These are phyloP conservation scores for Fusarium bactridioides DNA, from an alignment of 2,329 filamentous ascomycete genomes.

Conservation along the genomic window DNA sequence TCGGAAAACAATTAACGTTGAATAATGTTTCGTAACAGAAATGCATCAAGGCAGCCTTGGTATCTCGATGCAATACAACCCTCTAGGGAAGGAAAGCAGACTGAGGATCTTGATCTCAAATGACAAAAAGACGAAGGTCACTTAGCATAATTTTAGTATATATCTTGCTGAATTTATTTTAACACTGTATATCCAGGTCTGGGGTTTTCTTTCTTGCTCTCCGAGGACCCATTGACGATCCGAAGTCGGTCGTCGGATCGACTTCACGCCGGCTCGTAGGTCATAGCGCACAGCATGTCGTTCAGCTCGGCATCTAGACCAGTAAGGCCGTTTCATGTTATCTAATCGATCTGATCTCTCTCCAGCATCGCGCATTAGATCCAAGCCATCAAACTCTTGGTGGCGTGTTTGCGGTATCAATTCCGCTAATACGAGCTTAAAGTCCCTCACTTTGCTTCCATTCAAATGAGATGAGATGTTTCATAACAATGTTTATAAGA, in stretches of 20 bases:
- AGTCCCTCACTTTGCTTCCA: background rate
- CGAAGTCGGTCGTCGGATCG: background rate
- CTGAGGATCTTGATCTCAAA: background rate
- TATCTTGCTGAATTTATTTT: background rate
- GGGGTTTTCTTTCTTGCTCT: background rate
- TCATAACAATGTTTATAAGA: no score
- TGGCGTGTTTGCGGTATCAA: background rate
- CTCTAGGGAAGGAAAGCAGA: background rate
- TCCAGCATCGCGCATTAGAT: background rate
- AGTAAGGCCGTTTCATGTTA: slow-evolving; percentile 6
- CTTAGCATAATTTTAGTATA: no score
- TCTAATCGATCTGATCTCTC: slow-evolving; percentile 37
- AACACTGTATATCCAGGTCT: background rate
- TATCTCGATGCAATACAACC: background rate
- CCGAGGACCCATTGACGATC: background rate
- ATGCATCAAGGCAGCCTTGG: background rate
- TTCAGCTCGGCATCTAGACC: slow-evolving; percentile 16
- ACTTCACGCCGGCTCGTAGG: background rate
- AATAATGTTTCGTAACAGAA: background rate
- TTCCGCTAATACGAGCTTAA: background rate
- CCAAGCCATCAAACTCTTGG: background rate
- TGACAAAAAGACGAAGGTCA: background rate
- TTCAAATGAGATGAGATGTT: background rate
- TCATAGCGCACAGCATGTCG: background rate
- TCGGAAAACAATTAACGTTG: background rate